These are phyloP conservation scores for Monosporozyma aquatica DNA, from an alignment of 805 yeast species.

Conservation along the genomic window DNA sequence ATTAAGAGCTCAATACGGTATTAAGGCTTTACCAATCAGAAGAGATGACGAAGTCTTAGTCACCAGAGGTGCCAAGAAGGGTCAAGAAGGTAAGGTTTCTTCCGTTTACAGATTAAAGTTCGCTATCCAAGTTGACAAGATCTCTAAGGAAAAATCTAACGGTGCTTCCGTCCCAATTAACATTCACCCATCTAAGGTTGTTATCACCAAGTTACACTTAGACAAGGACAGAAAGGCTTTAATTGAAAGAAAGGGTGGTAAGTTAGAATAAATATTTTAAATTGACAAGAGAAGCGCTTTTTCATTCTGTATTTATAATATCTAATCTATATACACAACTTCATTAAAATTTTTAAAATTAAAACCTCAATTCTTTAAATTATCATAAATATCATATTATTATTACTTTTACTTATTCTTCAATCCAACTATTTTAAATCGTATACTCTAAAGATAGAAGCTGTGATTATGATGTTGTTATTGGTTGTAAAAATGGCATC, in stretches of 20 bases:
- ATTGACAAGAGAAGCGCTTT: not conserved
- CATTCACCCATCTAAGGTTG: slow-evolving; percentile 98
- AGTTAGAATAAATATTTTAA: slow-evolving; percentile 57
- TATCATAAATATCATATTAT: not conserved
- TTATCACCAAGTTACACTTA: slow-evolving; percentile 95
- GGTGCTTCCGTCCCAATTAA: slow-evolving; percentile 96
- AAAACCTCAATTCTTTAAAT: slow-evolving; percentile 2
- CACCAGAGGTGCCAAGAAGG: slow-evolving; percentile 98
- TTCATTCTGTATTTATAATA: not conserved
- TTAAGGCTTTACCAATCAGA: slow-evolving; percentile 95
- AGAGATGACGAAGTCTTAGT: slow-evolving; percentile 92
- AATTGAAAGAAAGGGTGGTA: slow-evolving; percentile 97
- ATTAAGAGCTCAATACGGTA: slow-evolving; percentile 93
- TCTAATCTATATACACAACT: slow-evolving; percentile 1
- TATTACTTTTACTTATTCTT: no score
- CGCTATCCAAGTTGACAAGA: slow-evolving; percentile 93
- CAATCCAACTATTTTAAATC: no score
- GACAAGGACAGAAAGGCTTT: slow-evolving; percentile 98
- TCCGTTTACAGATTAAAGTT: slow-evolving; percentile 98
- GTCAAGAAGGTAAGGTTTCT: slow-evolving; percentile 96
- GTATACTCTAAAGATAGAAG: no score
- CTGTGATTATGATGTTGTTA: no score
- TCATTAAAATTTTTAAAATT: slow-evolving; percentile 1
- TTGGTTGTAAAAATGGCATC: no score
- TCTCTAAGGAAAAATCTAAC: slow-evolving; percentile 94